Percentiles rank a stretch among this genome's conserved stretches.
Conservation (phyloP, 139 green algal genomes). For the Coelastrella sp. region DNA sequence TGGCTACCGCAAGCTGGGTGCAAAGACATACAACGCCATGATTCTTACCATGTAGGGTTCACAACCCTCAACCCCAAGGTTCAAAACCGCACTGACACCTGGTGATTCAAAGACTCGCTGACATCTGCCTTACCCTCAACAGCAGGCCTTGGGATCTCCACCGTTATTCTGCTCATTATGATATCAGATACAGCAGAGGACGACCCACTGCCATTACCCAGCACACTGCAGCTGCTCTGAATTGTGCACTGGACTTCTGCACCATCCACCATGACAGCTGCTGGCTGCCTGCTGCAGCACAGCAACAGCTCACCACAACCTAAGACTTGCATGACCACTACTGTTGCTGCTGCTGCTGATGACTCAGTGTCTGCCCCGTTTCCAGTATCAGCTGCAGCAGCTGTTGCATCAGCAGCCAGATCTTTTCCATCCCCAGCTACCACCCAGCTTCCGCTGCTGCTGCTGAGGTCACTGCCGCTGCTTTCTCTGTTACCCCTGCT, state of each 20-base stretch:
- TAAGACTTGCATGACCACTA: neutral
- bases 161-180: too few species aligned
- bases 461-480: neutral
- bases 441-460: constrained; percentile 9
- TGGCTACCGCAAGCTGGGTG: too few species aligned
- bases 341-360: neutral
- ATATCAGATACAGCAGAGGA: too few species aligned
- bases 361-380: too few species aligned
- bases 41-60: too few species aligned
- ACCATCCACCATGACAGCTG: neutral
- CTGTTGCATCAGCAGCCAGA: neutral
- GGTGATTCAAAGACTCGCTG: neutral
- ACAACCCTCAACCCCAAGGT: neutral
- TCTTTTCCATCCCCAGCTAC: neutral
- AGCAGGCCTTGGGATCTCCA: neutral
- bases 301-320: constrained; percentile 31
- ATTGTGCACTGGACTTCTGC: neutral
- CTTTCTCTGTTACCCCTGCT: neutral
- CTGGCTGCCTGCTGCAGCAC: neutral
- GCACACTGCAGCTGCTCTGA: neutral
- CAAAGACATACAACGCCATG: too few species aligned
- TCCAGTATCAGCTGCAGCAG: neutral
- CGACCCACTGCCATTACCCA: too few species aligned
- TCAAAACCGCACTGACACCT: neutral
- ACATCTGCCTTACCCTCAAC: neutral